Evolutionary conservation across 2,329 filamentous ascomycete species (phyloP).

Genomic region (Ophiostoma ulmi): DNA sequence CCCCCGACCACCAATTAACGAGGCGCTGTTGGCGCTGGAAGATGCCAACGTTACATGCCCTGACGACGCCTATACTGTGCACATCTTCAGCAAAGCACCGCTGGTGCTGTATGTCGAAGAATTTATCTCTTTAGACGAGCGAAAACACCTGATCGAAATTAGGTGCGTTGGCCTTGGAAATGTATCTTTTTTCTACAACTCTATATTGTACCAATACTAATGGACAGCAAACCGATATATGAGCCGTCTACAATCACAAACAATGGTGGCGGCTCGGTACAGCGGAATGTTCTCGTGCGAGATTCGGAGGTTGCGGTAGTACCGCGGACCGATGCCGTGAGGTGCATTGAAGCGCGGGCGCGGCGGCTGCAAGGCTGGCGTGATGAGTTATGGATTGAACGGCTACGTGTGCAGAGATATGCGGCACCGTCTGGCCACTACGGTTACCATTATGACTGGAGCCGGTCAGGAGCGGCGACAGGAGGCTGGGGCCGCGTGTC

Average conservation of each 20-base stretch:
- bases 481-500: conserved; percentile 48
- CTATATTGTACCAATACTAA: conserved; percentile 9
- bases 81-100: conserved; percentile 46
- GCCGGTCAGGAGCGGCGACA: conserved; percentile 32
- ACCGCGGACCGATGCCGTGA: conserved; percentile 41
- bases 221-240: conserved; percentile 43
- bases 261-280: conserved; percentile 40
- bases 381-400: conserved; percentile 49
- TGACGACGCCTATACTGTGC: conserved; percentile 42
- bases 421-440: conserved; percentile 44
- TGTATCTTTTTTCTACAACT: not conserved
- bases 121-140: conserved; percentile 45
- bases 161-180: conserved; percentile 38
- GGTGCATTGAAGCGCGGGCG: conserved; percentile 46
- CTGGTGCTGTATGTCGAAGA: conserved; percentile 51
- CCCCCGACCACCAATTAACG: conserved; percentile 45
- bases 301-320: conserved; percentile 50
- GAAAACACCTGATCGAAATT: conserved; percentile 45
- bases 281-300: conserved; percentile 42
- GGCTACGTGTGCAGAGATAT: conserved; percentile 50
- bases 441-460: conserved; percentile 53
- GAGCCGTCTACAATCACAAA: conserved; percentile 48
- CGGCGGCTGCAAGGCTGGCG: conserved; percentile 49
- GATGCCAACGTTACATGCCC: conserved; percentile 33
- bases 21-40: conserved; percentile 49